phyloP scores from a whole-genome alignment of 2,329 filamentous ascomycete genomes.

The Cytospora piceae region DNA sequence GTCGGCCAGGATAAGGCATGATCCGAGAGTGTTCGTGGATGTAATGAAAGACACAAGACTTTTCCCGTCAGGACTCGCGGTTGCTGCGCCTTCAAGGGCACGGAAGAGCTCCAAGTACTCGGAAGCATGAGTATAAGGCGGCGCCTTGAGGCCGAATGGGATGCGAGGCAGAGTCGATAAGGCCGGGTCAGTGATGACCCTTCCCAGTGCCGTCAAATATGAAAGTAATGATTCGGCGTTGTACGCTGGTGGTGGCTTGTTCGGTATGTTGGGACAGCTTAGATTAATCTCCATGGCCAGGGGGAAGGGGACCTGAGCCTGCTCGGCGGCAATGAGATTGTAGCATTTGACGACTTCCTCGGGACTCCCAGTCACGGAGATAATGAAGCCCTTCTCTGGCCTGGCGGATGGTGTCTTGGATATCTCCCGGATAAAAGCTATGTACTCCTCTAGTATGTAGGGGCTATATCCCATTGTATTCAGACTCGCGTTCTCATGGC shows the following conservation, averaged over 20 bases:
- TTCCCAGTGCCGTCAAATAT: conserved; percentile 57
- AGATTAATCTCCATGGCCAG: conserved; percentile 78
- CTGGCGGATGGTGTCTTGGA: conserved; percentile 33
- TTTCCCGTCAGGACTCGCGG: conserved; percentile 31
- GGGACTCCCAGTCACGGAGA: conserved; percentile 71
- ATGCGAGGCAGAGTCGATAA: conserved; percentile 35
- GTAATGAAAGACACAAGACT: conserved; percentile 69
- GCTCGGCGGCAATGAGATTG: conserved; percentile 46
- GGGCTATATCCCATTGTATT: conserved; percentile 80
- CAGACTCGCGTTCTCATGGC: conserved; percentile 50
- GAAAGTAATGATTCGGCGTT: conserved; percentile 50
- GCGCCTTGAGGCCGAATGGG: conserved; percentile 69
- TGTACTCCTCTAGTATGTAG: conserved; percentile 60
- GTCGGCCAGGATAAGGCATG: conserved; percentile 60
- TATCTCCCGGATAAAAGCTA: conserved; percentile 58
- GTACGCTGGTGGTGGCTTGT: conserved; percentile 73
- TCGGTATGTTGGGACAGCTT: conserved; percentile 75
- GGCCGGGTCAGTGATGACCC: conserved; percentile 3
- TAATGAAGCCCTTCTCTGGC: conserved; percentile 62
- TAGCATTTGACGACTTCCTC: conserved; percentile 63
- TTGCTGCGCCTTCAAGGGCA: conserved; percentile 47
- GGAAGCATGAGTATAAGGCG: conserved; percentile 72
- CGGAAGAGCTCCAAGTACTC: conserved; percentile 64
- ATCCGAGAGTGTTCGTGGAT: conserved; percentile 73
- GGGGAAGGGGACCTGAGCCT: conserved; percentile 46